phyloP scores from a whole-genome alignment of 2,329 filamentous ascomycete genomes.

The Cladosporium sp. region DNA sequence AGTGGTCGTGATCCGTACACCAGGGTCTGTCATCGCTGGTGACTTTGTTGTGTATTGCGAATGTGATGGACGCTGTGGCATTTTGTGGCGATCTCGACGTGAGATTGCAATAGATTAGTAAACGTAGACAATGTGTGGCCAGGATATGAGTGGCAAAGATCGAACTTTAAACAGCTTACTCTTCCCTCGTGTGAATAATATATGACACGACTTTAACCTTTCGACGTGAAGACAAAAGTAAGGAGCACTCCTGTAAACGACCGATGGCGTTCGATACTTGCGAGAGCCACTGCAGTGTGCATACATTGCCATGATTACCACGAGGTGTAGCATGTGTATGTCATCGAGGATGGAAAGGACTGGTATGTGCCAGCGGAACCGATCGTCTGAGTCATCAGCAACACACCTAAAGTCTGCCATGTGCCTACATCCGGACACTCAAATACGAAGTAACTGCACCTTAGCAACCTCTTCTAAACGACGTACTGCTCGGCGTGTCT shows the following conservation, averaged over 20 bases:
- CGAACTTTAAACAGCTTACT: neutral
- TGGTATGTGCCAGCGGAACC: constrained; percentile 1
- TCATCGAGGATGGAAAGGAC: constrained; percentile 5
- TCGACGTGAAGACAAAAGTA: neutral
- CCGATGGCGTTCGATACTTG: neutral
- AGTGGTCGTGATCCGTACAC: constrained; percentile 12
- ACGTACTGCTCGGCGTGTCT: neutral
- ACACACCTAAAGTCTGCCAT: constrained; percentile 8
- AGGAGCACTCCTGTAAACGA: constrained; percentile 1
- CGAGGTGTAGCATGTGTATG: neutral
- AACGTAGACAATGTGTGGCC: neutral
- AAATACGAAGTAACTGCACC: neutral
- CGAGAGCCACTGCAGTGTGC: neutral
- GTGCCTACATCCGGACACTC: neutral
- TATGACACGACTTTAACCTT: neutral
- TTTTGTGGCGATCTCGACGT: neutral
- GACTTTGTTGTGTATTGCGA: neutral
- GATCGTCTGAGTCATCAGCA: constrained; percentile 12
- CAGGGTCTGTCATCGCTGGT: neutral
- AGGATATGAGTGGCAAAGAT: neutral
- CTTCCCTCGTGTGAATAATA: neutral
- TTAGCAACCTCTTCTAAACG: neutral
- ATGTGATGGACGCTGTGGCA: neutral
- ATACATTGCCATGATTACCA: constrained; percentile 7
- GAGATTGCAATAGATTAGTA: neutral